phyloP scores from a whole-genome alignment of 2,329 filamentous ascomycete genomes.

The Aureobasidium sp. region DNA sequence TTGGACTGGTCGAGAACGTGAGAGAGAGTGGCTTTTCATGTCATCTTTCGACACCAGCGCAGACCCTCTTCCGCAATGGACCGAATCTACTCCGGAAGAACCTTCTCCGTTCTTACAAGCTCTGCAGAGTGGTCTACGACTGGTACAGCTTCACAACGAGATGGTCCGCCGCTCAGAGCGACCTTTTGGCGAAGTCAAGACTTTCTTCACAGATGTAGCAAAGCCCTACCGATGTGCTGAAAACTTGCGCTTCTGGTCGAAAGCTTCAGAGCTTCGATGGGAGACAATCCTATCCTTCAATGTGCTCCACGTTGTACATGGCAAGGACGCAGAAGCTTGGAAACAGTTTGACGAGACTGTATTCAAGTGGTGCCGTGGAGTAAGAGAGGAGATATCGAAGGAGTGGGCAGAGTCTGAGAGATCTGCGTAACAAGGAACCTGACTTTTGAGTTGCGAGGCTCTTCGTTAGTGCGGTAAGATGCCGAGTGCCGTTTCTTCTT shows the following conservation, averaged over 20 bases:
- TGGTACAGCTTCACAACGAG: slow-evolving; percentile 85
- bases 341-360: slow-evolving; percentile 75
- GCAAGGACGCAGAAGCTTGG: slow-evolving; percentile 64
- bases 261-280: slow-evolving; percentile 90
- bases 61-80: slow-evolving; percentile 58
- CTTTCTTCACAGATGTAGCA: slow-evolving; percentile 82
- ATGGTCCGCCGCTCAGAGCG: slow-evolving; percentile 76
- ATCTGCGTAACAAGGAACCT: not conserved
- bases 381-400: slow-evolving; percentile 72
- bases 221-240: slow-evolving; percentile 93
- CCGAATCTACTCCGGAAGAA: slow-evolving; percentile 43
- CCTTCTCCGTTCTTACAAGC: slow-evolving; percentile 67
- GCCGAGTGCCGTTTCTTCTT: not conserved
- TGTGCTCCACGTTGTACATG: slow-evolving; percentile 78
- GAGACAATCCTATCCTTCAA: slow-evolving; percentile 78
- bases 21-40: slow-evolving; percentile 76
- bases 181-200: slow-evolving; percentile 82
- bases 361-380: slow-evolving; percentile 72
- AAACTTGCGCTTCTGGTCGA: slow-evolving; percentile 92
- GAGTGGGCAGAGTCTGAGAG: slow-evolving; percentile 50
- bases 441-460: not conserved
- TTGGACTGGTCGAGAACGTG: slow-evolving; percentile 64
- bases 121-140: slow-evolving; percentile 69
- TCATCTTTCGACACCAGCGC: slow-evolving; percentile 60
- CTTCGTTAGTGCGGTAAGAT: not conserved